Evolutionary conservation across 805 yeast genomes (phyloP).

Genomic region (Sugiyamaella boreocaroliniensis): DNA sequence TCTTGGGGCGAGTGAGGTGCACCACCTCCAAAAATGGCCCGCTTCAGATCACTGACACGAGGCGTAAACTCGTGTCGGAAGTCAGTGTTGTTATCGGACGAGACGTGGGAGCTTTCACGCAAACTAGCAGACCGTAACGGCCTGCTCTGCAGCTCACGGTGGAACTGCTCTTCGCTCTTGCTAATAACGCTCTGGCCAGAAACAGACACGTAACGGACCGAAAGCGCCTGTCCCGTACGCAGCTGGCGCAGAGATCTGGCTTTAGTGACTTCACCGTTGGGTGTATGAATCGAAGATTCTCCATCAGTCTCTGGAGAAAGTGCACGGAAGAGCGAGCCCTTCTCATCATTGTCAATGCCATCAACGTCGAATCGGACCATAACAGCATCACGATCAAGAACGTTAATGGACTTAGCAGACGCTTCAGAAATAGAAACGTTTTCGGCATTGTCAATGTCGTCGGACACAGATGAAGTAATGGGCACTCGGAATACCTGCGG

Average conservation of each 20-base stretch:
- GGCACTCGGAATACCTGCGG: slow-evolving; percentile 5
- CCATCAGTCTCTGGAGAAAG: slow-evolving; percentile 2
- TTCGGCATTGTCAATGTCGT: neutral
- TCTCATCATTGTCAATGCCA: slow-evolving; percentile 5
- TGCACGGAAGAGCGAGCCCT: slow-evolving; percentile 7
- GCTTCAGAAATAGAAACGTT: too few relatives aligned
- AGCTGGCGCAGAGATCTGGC: slow-evolving; percentile 17
- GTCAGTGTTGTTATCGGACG: neutral
- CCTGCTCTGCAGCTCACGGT: neutral
- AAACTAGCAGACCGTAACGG: neutral
- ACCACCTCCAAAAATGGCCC: slow-evolving; percentile 14
- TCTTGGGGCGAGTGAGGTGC: neutral
- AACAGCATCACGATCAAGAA: neutral
- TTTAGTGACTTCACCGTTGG: slow-evolving; percentile 10
- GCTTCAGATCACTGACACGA: slow-evolving; percentile 15
- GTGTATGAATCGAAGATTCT: slow-evolving; percentile 3
- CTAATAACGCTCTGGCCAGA: neutral
- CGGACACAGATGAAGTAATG: neutral
- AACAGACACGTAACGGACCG: slow-evolving; percentile 1
- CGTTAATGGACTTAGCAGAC: neutral
- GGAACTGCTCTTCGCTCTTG: neutral
- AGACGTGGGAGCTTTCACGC: neutral
- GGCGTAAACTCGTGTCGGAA: slow-evolving; percentile 16
- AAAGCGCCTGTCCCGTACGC: neutral
- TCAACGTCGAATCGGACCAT: neutral